phyloP scores from a whole-genome alignment of 1,284 basidiomycete genomes.

The Laetiporus sulphureus region DNA sequence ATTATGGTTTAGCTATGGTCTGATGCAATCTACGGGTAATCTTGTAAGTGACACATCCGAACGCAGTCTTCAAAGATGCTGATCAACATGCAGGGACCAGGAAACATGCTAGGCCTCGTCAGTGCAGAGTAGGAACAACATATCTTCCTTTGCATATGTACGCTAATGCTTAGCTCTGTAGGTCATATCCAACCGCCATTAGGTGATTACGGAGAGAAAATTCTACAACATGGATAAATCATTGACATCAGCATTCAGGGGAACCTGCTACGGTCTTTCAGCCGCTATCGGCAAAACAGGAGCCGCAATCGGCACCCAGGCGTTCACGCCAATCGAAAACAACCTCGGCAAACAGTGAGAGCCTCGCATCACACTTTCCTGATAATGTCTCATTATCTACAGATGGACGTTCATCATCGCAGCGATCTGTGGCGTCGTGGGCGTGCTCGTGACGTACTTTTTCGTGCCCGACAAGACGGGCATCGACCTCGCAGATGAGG shows the following conservation, averaged over 20 bases:
- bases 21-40: conserved; percentile 67
- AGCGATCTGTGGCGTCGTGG: conserved; percentile 59
- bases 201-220: conserved; percentile 34
- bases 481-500: conserved; percentile 63
- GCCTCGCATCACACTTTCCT: conserved; percentile 9
- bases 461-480: conserved; percentile 69
- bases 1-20: conserved; percentile 52
- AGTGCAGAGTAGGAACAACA: conserved; percentile 43
- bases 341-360: conserved; percentile 54
- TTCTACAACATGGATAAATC: not conserved
- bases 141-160: not conserved
- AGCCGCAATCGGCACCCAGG: conserved; percentile 72
- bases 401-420: conserved; percentile 71
- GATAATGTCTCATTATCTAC: conserved; percentile 2
- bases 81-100: conserved; percentile 48
- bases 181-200: conserved; percentile 63
- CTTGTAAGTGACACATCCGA: conserved; percentile 29
- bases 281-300: conserved; percentile 73
- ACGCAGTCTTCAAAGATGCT: not conserved
- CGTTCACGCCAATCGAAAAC: conserved; percentile 69
- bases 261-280: conserved; percentile 65
- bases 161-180: conserved; percentile 12
- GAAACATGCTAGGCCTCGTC: conserved; percentile 64
- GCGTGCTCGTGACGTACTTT: conserved; percentile 61
- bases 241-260: conserved; percentile 28